Conservation (phyloP, 257 asterid genomes). For the Jaltomata sinuosa region DNA sequence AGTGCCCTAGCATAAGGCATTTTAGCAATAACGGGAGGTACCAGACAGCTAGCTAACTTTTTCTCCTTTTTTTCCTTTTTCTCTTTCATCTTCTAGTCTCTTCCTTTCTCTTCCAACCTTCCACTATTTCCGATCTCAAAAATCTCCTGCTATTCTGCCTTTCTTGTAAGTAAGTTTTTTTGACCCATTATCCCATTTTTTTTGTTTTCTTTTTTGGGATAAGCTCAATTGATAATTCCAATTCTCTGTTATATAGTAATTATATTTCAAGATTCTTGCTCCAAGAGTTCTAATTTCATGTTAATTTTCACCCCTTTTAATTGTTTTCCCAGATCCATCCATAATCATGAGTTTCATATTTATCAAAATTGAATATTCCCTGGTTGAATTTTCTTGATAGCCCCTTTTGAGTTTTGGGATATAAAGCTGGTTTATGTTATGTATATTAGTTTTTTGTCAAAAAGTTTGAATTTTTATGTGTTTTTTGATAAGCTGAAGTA, state of each 20-base stretch:
- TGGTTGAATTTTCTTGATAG: neutral
- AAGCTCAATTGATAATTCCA: neutral
- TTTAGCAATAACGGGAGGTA: neutral
- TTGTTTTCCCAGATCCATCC: neutral
- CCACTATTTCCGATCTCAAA: neutral
- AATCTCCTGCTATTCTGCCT: neutral
- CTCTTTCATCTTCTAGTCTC: neutral
- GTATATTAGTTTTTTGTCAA: too few species aligned
- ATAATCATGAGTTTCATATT: neutral
- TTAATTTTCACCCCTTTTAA: neutral
- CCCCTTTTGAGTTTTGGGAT: too few species aligned
- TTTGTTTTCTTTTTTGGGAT: neutral
- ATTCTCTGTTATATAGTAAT: neutral
- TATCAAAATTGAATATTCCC: neutral
- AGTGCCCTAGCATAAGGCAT: neutral
- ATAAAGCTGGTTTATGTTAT: neutral
- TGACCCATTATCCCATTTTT: neutral
- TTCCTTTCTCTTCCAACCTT: neutral
- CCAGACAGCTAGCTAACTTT: neutral
- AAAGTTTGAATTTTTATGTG: neutral
- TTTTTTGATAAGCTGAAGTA: neutral
- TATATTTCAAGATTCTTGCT: neutral
- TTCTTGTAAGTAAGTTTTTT: neutral
- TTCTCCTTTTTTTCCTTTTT: neutral
- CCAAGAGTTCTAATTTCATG: neutral